These are phyloP conservation scores for Kingdonia uniflora DNA, from an alignment of 164 flowering plant genomes.

Conservation along the genomic window DNA sequence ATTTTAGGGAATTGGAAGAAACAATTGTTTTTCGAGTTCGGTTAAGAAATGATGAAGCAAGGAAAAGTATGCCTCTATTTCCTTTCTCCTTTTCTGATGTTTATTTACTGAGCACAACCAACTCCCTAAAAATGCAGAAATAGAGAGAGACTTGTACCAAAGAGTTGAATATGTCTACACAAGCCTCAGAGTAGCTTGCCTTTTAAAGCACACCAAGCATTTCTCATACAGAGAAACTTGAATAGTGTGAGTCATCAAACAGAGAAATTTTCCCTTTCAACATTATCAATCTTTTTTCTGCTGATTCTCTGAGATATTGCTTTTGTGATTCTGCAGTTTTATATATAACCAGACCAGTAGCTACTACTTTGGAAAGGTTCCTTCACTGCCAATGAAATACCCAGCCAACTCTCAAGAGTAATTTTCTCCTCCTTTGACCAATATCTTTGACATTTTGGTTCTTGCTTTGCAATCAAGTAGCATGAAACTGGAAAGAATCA, in stretches of 20 bases:
- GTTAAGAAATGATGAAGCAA: too few relatives aligned
- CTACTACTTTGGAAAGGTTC: conserved; percentile 96
- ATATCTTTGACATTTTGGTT: conserved; percentile 6
- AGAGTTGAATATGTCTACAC: too few relatives aligned
- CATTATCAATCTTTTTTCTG: too few relatives aligned
- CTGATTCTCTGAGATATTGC: too few relatives aligned
- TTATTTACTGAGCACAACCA: too few relatives aligned
- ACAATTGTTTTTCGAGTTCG: conserved; percentile 78
- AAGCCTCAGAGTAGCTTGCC: too few relatives aligned
- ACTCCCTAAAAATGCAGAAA: too few relatives aligned
- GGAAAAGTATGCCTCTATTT: conserved; percentile 44
- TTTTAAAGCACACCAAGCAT: conserved; percentile 62
- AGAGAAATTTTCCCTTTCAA: too few relatives aligned
- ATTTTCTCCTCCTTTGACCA: too few relatives aligned
- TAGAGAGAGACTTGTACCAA: too few relatives aligned
- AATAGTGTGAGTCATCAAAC: conserved; percentile 58
- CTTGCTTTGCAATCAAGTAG: background rate
- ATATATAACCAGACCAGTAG: conserved; percentile 50
- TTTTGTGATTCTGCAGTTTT: conserved; percentile 70
- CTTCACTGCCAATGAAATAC: conserved; percentile 89
- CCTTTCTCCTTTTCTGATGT: conserved; percentile 28
- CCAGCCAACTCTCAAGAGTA: conserved; percentile 56
- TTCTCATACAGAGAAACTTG: conserved; percentile 28
- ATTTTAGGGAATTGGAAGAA: conserved; percentile 90
- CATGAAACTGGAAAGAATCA: too few relatives aligned